Base-by-base conservation (phyloP, 257 asterid genomes). In the Solanum piurae region DNA sequence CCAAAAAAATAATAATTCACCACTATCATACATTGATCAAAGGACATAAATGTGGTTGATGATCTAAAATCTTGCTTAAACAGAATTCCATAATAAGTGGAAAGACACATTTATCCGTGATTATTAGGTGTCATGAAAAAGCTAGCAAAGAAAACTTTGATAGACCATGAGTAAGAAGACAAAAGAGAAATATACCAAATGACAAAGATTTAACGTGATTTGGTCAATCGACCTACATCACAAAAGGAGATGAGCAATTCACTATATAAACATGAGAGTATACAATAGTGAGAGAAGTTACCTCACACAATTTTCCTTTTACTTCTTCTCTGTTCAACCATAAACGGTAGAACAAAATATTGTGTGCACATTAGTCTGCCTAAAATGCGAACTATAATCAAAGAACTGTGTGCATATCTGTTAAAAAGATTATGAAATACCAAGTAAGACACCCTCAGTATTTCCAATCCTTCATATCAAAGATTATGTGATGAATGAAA, bases 351-450 rank as follows among this genome's bases (percentile, higher is more conserved):
- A 33, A 18, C 18, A 11, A 72, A 34, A 18, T 16, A 13, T 72
- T 33, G 42, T 34, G 40, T 93, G 98, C 88, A 93, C 88, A 87
- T 97, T 98, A 88, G 90, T 92, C 96, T 95, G 98, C 99, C 99
- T 94, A 87, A 95, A 98, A 92, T 93, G 94, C 99, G 98, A 97
- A 94, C 96, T 91, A 92, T 92, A 97, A 88, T 97, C 99, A 90
- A 97, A 97, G 92, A 95, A 95, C 89, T 95, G 96, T 87, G 94
- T 91, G 44, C 98, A 94, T 89, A 95, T 95, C 99, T 95, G 99
- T 68, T 23, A 40, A 37, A 42, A 38, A 84, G 91, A 89, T 83
- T 84, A 90, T 74, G 73, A 85, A 89, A 90, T 25, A 86, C 83
- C 90, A 86, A 86, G 88, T 86, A 52, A 89, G 86, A 88, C 55